Conservation (phyloP, 768 basidiomycete genomes). For the Tulasnella sp. region DNA sequence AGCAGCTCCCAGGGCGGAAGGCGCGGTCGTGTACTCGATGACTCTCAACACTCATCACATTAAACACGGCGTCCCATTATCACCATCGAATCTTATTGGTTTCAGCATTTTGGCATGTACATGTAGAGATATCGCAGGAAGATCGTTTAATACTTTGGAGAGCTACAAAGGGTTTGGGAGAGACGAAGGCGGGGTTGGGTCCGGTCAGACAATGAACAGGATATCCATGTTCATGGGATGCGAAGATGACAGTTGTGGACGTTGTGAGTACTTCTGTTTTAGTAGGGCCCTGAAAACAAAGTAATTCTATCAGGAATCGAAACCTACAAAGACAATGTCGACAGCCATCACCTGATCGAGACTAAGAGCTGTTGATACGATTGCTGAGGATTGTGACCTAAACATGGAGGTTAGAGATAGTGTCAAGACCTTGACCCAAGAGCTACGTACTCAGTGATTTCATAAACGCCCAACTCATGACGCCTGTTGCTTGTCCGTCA, state of each 20-base stretch:
- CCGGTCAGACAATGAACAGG: conserved; percentile 26
- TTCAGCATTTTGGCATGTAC: too few species aligned
- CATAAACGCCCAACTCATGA: conserved; percentile 35
- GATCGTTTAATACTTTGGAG: too few species aligned
- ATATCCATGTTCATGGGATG: conserved; percentile 29
- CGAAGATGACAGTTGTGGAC: conserved; percentile 29
- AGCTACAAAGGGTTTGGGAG: too few species aligned
- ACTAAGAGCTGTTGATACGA: conserved; percentile 23
- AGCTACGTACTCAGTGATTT: conserved; percentile 17
- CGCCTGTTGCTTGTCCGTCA: conserved; percentile 37
- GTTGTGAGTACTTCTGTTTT: conserved; percentile 31
- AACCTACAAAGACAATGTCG: too few species aligned
- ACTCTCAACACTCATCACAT: too few species aligned
- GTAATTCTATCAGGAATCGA: too few species aligned
- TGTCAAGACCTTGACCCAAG: background rate
- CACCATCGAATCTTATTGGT: too few species aligned
- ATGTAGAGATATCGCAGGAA: too few species aligned
- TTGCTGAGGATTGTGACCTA: conserved; percentile 32
- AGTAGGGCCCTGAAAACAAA: conserved; percentile 29
- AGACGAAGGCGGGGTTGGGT: too few species aligned
- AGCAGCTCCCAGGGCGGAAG: too few species aligned
- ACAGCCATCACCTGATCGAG: background rate
- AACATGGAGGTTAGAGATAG: conserved; percentile 20
- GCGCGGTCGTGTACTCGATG: too few species aligned
- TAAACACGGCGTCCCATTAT: too few species aligned